A percentile compares a stretch with the other conserved stretches of the same genome.
Conservation (phyloP, 805 yeast genomes). For the Hanseniaspora nectarophila region DNA sequence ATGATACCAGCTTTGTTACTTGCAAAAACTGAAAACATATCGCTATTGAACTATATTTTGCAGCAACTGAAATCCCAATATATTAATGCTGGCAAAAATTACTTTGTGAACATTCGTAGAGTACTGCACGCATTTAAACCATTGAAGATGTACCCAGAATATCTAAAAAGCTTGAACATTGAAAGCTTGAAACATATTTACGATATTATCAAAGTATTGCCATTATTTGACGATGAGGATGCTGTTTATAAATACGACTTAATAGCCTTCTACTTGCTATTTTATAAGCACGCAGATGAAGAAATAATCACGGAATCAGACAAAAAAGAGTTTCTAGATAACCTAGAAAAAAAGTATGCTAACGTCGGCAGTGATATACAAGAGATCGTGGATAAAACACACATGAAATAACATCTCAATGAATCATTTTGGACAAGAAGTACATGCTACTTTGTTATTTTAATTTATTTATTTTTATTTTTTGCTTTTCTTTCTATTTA, state of each 20-base stretch:
- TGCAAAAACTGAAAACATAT: not conserved
- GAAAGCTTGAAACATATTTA: not conserved
- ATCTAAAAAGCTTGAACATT: not conserved
- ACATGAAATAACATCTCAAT: too few species aligned
- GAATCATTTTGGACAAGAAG: too few species aligned
- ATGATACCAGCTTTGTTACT: constrained; percentile 2
- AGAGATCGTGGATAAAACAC: not conserved
- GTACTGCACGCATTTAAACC: not conserved
- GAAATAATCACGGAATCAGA: not conserved
- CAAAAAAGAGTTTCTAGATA: not conserved
- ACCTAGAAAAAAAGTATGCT: not conserved
- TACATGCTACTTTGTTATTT: too few species aligned
- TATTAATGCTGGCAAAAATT: not conserved
- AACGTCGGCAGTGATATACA: not conserved
- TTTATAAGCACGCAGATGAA: not conserved
- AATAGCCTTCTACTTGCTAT: constrained; percentile 1
- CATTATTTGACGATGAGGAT: not conserved
- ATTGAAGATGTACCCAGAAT: constrained; percentile 1
- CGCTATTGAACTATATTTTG: not conserved
- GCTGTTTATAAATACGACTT: constrained; percentile 2
- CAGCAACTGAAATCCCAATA: not conserved
- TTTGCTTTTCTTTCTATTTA: not conserved
- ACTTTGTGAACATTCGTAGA: constrained; percentile 4
- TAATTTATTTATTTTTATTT: not conserved
- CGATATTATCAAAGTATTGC: not conserved